A percentile compares a stretch with the other conserved stretches of the same genome.
These are phyloP conservation scores for Aspergillus tanneri DNA, from an alignment of 2,329 filamentous ascomycete genomes.

Conservation along the genomic window DNA sequence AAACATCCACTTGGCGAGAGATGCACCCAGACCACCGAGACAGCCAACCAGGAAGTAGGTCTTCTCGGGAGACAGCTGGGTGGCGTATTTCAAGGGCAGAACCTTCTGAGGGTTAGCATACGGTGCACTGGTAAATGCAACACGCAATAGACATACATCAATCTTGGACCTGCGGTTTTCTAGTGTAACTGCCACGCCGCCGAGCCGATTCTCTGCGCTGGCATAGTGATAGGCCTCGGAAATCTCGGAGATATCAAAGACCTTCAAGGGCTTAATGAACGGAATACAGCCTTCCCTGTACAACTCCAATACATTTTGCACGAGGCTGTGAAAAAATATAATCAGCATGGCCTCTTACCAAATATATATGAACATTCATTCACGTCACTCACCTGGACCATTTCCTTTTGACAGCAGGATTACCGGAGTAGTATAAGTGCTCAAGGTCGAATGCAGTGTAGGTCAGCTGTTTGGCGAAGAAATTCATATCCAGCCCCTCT, in stretches of 20 bases:
- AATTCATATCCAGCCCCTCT: background rate
- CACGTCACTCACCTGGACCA: background rate
- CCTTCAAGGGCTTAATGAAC: background rate
- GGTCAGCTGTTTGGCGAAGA: background rate
- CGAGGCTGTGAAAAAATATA: background rate
- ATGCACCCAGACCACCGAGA: background rate
- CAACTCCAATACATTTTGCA: background rate
- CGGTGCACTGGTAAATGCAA: background rate
- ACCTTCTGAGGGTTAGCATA: background rate
- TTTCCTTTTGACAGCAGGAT: background rate
- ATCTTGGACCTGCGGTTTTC: background rate
- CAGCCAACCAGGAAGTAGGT: background rate
- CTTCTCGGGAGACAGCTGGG: background rate
- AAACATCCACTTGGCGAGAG: background rate
- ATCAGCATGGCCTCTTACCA: too few relatives aligned
- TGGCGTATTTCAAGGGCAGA: background rate
- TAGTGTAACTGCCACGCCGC: background rate
- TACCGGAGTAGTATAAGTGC: background rate
- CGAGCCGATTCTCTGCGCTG: background rate
- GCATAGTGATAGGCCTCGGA: background rate
- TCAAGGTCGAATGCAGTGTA: constrained; percentile 10
- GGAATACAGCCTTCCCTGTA: background rate
- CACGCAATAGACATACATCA: background rate
- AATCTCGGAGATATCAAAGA: background rate
- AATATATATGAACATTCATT: too few relatives aligned